Conservation (phyloP, 1,139 yeast species). For the Zygoascus hellenicus region DNA sequence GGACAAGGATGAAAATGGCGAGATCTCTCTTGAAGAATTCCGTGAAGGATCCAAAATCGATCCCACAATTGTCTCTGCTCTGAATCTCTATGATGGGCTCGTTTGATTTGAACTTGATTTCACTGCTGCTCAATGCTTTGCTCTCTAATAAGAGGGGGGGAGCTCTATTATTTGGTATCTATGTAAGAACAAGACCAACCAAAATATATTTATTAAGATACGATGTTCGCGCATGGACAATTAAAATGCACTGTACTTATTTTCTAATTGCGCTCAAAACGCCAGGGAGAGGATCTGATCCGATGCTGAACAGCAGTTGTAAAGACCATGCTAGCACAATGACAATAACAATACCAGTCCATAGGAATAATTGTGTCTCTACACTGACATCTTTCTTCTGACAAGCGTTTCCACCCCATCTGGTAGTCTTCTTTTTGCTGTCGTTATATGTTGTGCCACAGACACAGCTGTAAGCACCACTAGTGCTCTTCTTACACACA, state of each 20-base stretch:
- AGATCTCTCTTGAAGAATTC: conserved; percentile 75
- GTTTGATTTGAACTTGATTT: conserved; percentile 23
- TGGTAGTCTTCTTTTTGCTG: conserved; percentile 45
- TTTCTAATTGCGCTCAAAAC: conserved; percentile 56
- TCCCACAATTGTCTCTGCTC: conserved; percentile 72
- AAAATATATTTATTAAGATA: conserved; percentile 8
- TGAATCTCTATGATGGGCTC: conserved; percentile 56
- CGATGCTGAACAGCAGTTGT: conserved; percentile 48
- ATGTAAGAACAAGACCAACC: not conserved
- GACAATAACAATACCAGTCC: conserved; percentile 52
- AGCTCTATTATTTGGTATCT: not conserved
- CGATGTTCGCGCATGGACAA: not conserved
- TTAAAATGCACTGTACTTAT: conserved; percentile 9
- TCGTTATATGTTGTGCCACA: conserved; percentile 50
- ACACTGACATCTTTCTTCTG: conserved; percentile 59
- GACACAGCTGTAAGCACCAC: conserved; percentile 46
- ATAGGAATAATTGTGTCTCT: conserved; percentile 59
- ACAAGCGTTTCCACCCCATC: conserved; percentile 66
- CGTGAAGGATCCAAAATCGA: conserved; percentile 74
- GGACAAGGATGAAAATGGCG: conserved; percentile 65
- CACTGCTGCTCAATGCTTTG: not conserved
- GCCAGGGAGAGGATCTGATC: conserved; percentile 61
- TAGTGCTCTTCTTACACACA: conserved; percentile 42
- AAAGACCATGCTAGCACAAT: conserved; percentile 48
- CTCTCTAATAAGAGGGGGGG: too few relatives aligned